Evolutionary conservation across 768 basidiomycete species (phyloP).

Genomic region (Leccinum variicolor): DNA sequence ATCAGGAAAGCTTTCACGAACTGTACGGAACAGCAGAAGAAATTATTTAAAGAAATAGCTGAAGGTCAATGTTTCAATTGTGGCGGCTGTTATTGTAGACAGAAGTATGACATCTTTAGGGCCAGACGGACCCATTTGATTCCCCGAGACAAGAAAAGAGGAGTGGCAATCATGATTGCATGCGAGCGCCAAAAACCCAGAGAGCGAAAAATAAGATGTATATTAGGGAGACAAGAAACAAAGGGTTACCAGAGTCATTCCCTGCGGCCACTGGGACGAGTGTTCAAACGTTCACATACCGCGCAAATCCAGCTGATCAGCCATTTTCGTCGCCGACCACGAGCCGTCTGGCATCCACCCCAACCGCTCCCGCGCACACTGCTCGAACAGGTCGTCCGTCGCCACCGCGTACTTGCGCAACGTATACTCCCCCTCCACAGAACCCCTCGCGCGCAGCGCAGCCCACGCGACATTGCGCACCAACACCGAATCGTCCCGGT

Average conservation of each 20-base stretch:
- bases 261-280: not conserved
- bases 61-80: no score
- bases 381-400: conserved; percentile 15
- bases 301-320: conserved; percentile 1
- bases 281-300: not conserved
- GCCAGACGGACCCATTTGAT: no score
- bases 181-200: not conserved
- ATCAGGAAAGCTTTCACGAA: no score
- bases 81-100: no score
- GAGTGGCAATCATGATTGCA: no score
- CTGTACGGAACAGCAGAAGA: no score
- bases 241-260: not conserved
- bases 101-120: no score
- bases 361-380: conserved; percentile 16
- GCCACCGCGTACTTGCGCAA: conserved; percentile 13
- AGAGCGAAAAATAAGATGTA: not conserved
- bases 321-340: conserved; percentile 3
- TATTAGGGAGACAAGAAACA: no score
- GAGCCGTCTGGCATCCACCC: conserved; percentile 13
- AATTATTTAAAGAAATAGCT: no score
- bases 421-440: conserved; percentile 22
- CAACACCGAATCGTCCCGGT: not conserved
- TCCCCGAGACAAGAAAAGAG: no score
- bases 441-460: conserved; percentile 29
- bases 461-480: conserved; percentile 8